Base-by-base conservation (phyloP, 805 yeast genomes). In the Vanderwaltozyma tropicalis region DNA sequence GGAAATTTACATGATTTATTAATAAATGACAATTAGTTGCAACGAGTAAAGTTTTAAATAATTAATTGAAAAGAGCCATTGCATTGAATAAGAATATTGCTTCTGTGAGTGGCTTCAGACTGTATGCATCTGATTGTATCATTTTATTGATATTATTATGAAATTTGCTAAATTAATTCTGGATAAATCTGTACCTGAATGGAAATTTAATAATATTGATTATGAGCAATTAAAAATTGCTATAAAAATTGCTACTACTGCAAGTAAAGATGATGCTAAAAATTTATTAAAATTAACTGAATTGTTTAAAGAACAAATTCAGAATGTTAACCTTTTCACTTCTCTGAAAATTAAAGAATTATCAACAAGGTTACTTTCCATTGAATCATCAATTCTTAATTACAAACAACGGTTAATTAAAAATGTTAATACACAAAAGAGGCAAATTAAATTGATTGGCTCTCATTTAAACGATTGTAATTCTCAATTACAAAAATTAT, bases 161-260 rank as follows among this genome's bases (percentile, higher is more conserved):
- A 89, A 86, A 62, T 88, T 87, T 59, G 95, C 96, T 36, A 68
- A 74, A 30, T 87, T 81, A 51, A 68, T 88, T 17, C 66, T 72
- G 37, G 76, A 74, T 45, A 69, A 85, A 48, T 81, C 95, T 11
- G 81, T 86, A 18, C 86, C 88, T 2, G 92, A 84, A 63, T 88
- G 97, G 96, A 72, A 73, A 49, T 72, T 74, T 43, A 80, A 84
- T 60, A 86, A 88, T 57, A 68, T 88, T 29, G 87, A 85, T 52
- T 88, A 88, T 61, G 80, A 85, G 47, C 83, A 77, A 27, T 57
- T 88, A 40, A 88, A 87, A 59, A 61, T 62, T 4, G 67, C 71
- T 32, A 84, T 88, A 41, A 71, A 78, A 48, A 54, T 58, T 16
- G 75, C 78, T 8, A 80, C 89, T 1, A 40, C 46, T 3, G 28